A percentile compares a stretch with the other conserved stretches of the same genome.
Evolutionary conservation across 2,329 filamentous ascomycete genomes (phyloP).

Genomic region (Apiospora arundinis): DNA sequence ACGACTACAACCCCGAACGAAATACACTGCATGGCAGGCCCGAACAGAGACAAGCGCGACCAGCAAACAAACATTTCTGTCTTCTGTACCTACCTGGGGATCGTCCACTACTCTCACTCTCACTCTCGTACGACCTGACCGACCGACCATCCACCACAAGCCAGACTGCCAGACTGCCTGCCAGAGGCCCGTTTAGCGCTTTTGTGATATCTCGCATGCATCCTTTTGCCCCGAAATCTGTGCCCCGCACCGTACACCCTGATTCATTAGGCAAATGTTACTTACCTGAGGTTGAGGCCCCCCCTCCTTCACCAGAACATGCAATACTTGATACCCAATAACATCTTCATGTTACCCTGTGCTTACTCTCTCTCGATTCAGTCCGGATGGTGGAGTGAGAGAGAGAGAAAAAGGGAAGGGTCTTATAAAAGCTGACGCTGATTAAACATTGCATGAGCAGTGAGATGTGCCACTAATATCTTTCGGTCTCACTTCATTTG

Average conservation of each 20-base stretch:
- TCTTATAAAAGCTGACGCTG: neutral
- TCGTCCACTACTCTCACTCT: too few species aligned
- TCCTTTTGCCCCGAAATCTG: neutral
- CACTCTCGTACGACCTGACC: too few species aligned
- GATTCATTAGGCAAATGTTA: neutral
- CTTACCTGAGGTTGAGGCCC: neutral
- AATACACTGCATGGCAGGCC: too few species aligned
- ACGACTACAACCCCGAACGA: too few species aligned
- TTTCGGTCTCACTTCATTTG: neutral
- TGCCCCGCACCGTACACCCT: neutral
- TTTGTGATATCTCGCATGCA: neutral
- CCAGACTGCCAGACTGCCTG: too few species aligned
- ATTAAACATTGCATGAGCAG: neutral
- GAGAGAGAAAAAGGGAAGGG: neutral
- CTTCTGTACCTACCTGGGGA: too few species aligned
- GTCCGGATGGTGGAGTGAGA: neutral
- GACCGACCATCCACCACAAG: too few species aligned
- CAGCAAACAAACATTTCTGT: too few species aligned
- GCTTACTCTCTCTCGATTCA: neutral
- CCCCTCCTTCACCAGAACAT: neutral
- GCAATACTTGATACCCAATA: neutral
- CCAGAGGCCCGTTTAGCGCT: neutral
- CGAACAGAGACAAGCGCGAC: too few species aligned
- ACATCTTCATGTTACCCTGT: neutral
- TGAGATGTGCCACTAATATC: neutral